Conservation (phyloP, 2,329 filamentous ascomycete species). For the Fusarium sp. region DNA sequence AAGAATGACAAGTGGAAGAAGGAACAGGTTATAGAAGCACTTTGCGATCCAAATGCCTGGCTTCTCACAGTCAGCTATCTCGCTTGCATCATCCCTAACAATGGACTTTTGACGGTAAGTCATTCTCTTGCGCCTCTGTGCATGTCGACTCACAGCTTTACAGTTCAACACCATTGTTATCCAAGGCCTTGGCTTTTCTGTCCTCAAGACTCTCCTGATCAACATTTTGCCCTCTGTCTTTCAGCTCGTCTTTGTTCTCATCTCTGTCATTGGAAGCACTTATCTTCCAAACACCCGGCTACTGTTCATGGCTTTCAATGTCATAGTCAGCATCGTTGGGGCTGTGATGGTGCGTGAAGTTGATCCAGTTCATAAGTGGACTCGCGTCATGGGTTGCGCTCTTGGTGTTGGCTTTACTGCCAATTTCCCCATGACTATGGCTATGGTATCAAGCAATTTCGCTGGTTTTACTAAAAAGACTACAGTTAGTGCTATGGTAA, state of each 20-base stretch:
- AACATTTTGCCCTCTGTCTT: background rate
- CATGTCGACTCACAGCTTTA: background rate
- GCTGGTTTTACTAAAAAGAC: background rate
- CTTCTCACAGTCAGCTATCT: background rate
- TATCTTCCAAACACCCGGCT: background rate
- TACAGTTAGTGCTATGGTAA: background rate
- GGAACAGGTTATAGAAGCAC: background rate
- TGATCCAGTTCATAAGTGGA: background rate
- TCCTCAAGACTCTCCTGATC: background rate
- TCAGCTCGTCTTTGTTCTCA: background rate
- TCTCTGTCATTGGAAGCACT: background rate
- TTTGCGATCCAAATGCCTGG: background rate
- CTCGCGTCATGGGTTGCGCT: background rate
- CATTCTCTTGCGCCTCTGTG: rapidly evolving
- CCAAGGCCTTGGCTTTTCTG: background rate
- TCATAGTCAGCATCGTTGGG: background rate
- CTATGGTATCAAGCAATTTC: background rate
- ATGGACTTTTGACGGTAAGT: background rate
- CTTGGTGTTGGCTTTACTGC: background rate
- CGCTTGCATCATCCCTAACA: background rate
- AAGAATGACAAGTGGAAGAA: background rate
- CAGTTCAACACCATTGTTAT: background rate
- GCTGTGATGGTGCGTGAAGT: background rate
- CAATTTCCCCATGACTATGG: background rate
- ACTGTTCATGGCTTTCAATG: background rate